Conservation (phyloP, 2,329 filamentous ascomycete genomes). For the Malbranchea zuffiana region DNA sequence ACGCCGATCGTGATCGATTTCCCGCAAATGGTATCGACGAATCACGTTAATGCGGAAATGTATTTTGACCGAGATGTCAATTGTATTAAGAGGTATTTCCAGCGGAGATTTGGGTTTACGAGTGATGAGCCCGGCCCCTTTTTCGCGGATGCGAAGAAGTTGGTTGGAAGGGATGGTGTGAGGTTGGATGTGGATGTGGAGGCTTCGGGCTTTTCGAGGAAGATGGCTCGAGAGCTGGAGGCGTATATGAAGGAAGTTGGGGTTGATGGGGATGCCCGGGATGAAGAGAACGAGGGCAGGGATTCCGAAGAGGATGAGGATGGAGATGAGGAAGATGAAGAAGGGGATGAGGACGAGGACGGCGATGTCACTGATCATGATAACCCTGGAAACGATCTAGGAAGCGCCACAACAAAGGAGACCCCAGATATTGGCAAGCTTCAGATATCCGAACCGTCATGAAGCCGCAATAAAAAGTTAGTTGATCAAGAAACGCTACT, state of each 20-base stretch:
- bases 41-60: conserved; percentile 86
- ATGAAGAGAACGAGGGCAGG: conserved; percentile 26
- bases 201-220: conserved; percentile 90
- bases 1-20: conserved; percentile 91
- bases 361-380: conserved; percentile 2
- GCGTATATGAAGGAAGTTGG: conserved; percentile 70
- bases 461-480: background rate
- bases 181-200: conserved; percentile 80
- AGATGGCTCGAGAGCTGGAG: conserved; percentile 91
- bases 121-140: conserved; percentile 73
- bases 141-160: conserved; percentile 73
- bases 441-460: conserved; percentile 7
- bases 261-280: conserved; percentile 43
- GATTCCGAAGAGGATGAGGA: conserved; percentile 32
- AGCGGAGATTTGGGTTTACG: conserved; percentile 76
- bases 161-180: conserved; percentile 49
- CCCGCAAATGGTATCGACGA: conserved; percentile 93
- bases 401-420: background rate
- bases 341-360: conserved; percentile 11
- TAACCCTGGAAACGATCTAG: conserved; percentile 1
- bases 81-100: conserved; percentile 91
- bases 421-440: conserved; percentile 7
- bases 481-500: too few relatives aligned
- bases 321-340: conserved; percentile 27
- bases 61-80: conserved; percentile 95